Percentiles rank a stretch among this genome's conserved stretches.
Evolutionary conservation across 2,329 filamentous ascomycete genomes (phyloP).

Genomic region (Ophiostoma tasmaniense): DNA sequence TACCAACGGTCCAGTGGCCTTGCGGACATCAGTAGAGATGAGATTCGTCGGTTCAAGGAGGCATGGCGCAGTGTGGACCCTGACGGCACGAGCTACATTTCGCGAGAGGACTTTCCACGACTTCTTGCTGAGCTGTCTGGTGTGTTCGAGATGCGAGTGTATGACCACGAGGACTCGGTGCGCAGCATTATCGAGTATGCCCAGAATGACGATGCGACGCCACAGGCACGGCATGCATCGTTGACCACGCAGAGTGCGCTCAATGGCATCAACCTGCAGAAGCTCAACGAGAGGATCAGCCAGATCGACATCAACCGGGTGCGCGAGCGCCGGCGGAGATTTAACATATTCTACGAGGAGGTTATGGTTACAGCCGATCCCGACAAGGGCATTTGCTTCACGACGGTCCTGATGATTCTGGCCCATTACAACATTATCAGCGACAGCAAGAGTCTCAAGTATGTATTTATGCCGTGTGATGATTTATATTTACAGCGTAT

Average conservation of each 20-base stretch:
- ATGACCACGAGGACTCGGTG: slow-evolving; percentile 83
- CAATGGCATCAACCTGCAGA: slow-evolving; percentile 61
- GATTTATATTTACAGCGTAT: neutral
- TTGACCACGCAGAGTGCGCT: slow-evolving; percentile 44
- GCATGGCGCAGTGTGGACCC: slow-evolving; percentile 96
- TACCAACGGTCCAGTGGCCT: slow-evolving; percentile 95
- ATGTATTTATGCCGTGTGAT: slow-evolving; percentile 24
- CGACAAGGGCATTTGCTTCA: slow-evolving; percentile 84
- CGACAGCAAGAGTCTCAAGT: slow-evolving; percentile 89
- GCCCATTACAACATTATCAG: slow-evolving; percentile 98
- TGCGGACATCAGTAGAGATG: slow-evolving; percentile 80
- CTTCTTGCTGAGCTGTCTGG: slow-evolving; percentile 87
- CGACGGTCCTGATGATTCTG: slow-evolving; percentile 84
- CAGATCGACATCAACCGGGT: slow-evolving; percentile 69
- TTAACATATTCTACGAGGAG: slow-evolving; percentile 96
- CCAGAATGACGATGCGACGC: slow-evolving; percentile 43
- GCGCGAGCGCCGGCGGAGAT: slow-evolving; percentile 63
- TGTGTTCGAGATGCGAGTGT: slow-evolving; percentile 94
- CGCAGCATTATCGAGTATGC: slow-evolving; percentile 80
- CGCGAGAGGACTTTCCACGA: slow-evolving; percentile 79
- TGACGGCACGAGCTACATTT: slow-evolving; percentile 81
- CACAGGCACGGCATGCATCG: slow-evolving; percentile 39
- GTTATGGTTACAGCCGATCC: slow-evolving; percentile 88
- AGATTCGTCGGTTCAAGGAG: slow-evolving; percentile 94
- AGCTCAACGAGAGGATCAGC: slow-evolving; percentile 63